Base-by-base conservation (phyloP, 805 yeast genomes). In the Cyberlindnera misumaiensis region DNA sequence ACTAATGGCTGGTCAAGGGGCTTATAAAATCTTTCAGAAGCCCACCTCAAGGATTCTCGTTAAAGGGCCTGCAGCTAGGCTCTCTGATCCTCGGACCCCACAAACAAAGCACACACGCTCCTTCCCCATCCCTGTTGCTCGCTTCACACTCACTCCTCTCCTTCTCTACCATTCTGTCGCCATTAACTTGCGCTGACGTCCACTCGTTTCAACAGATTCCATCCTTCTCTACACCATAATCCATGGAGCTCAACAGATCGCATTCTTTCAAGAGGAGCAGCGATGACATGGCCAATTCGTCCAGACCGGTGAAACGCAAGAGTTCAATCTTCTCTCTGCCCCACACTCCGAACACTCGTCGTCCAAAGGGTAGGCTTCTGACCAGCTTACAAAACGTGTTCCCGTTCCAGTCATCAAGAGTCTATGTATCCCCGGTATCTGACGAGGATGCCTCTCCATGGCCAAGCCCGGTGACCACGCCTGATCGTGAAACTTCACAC, bases 111-210 rank as follows among this genome's bases (percentile, higher is more conserved):
- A 20, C 24, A 20, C 24, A 20, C 24, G 8, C 24, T 20, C 24
- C 8, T 20, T 20, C 24, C 24, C 24, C 8, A 5, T 20, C 8
- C 8, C 24, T 20, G 24, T 8, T 20, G 8, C 24, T 8, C 24
- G 5, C 24, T 8, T 6, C 24, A 20, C 24, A 20, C 8, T 8
- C 8, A 8, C 24, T 12, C 25, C 22, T 11, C 15, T 14, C 28
- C 12, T 14, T n/a, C 28, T 26, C 34, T 15, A 11, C 32, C 27
- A 18, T 15, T 14, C 38, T 53, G 59, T 53, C 59, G 38, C 59
- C 59, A 55, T 55, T 55, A 38, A 48, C 14, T 55, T 54, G 59
- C 42, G 59, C 47, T 52, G 59, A 52, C 59, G 58, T 55, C 59
- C 59, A 48, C 31, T 54, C 59, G 29, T 54, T 53, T 32, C 11